Evolutionary conservation across 805 yeast species (phyloP).

Genomic region (Kazachstania africana): DNA sequence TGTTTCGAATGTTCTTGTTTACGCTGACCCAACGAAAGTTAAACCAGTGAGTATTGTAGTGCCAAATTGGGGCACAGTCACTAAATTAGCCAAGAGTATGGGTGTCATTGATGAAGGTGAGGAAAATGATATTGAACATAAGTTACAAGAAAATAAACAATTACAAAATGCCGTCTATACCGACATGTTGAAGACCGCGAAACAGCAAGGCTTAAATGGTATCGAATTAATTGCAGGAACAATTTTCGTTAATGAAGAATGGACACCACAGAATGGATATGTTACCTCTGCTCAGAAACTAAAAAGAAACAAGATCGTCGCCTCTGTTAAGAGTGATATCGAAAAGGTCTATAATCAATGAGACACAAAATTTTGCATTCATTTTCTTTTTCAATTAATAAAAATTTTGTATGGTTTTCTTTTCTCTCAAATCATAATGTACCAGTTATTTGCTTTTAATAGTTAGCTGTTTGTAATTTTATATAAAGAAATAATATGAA

Average conservation of each 20-base stretch:
- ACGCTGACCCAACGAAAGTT: conserved; percentile 78
- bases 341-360: conserved; percentile 46
- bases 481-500: too few species aligned
- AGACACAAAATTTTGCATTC: too few species aligned
- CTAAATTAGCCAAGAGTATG: conserved; percentile 45
- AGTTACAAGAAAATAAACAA: conserved; percentile 44
- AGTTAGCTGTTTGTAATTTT: too few species aligned
- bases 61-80: conserved; percentile 61
- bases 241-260: conserved; percentile 75
- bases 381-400: too few species aligned
- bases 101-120: conserved; percentile 30
- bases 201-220: conserved; percentile 67
- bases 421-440: too few species aligned
- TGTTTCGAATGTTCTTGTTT: conserved; percentile 78
- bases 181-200: conserved; percentile 62
- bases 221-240: conserved; percentile 76
- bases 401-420: too few species aligned
- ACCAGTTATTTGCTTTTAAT: too few species aligned
- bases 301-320: conserved; percentile 82
- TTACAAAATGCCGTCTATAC: conserved; percentile 44
- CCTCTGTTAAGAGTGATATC: conserved; percentile 53
- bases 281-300: conserved; percentile 94
- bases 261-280: conserved; percentile 95
- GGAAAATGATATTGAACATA: conserved; percentile 35
- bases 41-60: conserved; percentile 88